Evolutionary conservation across 1,139 yeast genomes (phyloP).

Genomic region (Hansenula lynferdii): DNA sequence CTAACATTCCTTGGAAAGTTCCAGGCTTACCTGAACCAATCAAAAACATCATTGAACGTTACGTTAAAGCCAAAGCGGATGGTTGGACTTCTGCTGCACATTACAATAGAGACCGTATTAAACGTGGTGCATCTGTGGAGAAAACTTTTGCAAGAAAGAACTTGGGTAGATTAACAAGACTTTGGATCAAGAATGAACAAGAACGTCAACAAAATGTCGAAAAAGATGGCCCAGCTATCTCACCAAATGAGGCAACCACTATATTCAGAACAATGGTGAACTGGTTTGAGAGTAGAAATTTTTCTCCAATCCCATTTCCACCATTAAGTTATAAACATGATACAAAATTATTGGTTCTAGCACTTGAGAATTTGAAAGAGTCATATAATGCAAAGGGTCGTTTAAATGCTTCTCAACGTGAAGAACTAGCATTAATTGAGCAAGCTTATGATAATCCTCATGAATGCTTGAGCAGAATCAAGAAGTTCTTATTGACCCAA

Average conservation of each 20-base stretch:
- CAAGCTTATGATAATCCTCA: conserved; percentile 98
- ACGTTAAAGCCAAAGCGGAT: conserved; percentile 92
- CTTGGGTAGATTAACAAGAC: conserved; percentile 81
- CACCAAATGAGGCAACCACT: conserved; percentile 85
- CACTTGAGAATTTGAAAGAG: conserved; percentile 85
- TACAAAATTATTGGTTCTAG: conserved; percentile 81
- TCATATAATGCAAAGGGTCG: conserved; percentile 79
- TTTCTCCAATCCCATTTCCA: conserved; percentile 90
- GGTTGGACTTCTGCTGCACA: conserved; percentile 97
- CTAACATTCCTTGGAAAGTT: conserved; percentile 96
- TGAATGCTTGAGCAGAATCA: conserved; percentile 81
- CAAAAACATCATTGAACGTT: conserved; percentile 79
- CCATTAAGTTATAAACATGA: conserved; percentile 91
- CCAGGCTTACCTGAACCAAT: conserved; percentile 95
- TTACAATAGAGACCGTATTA: conserved; percentile 82
- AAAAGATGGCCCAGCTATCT: conserved; percentile 81
- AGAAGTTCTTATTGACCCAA: conserved; percentile 79
- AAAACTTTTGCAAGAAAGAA: conserved; percentile 93
- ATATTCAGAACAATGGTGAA: conserved; percentile 83
- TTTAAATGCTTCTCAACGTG: conserved; percentile 82
- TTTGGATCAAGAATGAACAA: conserved; percentile 93
- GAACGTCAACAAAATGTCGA: conserved; percentile 78
- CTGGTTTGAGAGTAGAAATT: conserved; percentile 87
- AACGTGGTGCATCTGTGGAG: conserved; percentile 86
- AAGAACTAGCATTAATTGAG: conserved; percentile 88